A percentile compares a stretch with the other conserved stretches of the same genome.
Evolutionary conservation across 1,284 basidiomycete genomes (phyloP).

Genomic region (Lignosus rhinocerotis): DNA sequence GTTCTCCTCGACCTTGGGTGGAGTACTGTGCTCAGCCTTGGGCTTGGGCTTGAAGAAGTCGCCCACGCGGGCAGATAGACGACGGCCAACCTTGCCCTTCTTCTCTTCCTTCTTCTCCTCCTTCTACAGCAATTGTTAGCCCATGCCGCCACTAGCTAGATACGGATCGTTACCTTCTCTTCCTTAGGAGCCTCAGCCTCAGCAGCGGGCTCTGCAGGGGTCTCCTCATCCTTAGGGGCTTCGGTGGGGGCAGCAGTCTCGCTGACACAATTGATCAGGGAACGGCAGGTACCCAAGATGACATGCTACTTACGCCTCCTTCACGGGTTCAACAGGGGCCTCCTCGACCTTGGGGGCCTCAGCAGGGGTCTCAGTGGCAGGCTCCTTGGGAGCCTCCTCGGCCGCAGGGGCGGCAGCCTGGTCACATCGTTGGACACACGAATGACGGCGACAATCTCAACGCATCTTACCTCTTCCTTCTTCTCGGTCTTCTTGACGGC

Average conservation of each 20-base stretch:
- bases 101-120: slow-evolving; percentile 40
- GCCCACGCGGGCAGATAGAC: slow-evolving; percentile 73
- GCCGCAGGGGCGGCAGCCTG: slow-evolving; percentile 37
- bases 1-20: slow-evolving; percentile 83
- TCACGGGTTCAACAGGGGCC: slow-evolving; percentile 49
- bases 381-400: slow-evolving; percentile 33
- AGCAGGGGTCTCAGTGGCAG: slow-evolving; percentile 32
- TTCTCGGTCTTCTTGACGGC: slow-evolving; percentile 59
- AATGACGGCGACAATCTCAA: slow-evolving; percentile 11
- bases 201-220: slow-evolving; percentile 38
- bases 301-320: slow-evolving; percentile 52
- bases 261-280: slow-evolving; percentile 39
- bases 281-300: not conserved
- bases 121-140: slow-evolving; percentile 22
- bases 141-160: not conserved
- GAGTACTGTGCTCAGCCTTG: slow-evolving; percentile 64
- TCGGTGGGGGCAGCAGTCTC: slow-evolving; percentile 62
- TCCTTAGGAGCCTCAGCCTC: slow-evolving; percentile 57
- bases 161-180: slow-evolving; percentile 52
- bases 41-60: slow-evolving; percentile 81
- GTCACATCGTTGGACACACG: not conserved
- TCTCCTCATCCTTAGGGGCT: slow-evolving; percentile 36
- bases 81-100: slow-evolving; percentile 66
- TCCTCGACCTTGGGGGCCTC: slow-evolving; percentile 37
- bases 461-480: slow-evolving; percentile 68